Conservation (phyloP, 2,329 filamentous ascomycete species). For the Alternaria sp. region DNA sequence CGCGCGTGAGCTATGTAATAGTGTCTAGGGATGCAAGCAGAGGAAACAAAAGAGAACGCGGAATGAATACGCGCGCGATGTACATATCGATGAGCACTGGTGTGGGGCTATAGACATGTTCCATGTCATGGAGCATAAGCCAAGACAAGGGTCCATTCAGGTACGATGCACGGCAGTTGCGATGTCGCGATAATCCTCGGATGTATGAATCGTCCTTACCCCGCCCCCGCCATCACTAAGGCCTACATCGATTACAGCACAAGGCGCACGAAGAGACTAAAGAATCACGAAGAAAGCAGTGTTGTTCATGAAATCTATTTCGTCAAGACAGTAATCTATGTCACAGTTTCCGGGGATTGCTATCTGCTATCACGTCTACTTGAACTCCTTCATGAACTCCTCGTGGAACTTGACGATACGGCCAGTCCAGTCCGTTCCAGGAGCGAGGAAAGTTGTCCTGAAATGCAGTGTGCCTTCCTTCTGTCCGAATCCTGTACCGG, state of each 20-base stretch:
- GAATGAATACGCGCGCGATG: neutral
- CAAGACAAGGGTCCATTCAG: constrained; percentile 15
- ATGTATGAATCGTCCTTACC: constrained; percentile 2
- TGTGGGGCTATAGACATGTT: constrained; percentile 2
- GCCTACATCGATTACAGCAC: neutral
- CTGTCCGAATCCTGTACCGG: constrained; percentile 93
- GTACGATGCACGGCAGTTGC: constrained; percentile 17
- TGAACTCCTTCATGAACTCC: constrained; percentile 86
- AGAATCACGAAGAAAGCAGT: neutral
- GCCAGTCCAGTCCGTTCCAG: constrained; percentile 93
- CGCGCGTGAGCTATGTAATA: neutral
- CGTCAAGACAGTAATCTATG: neutral
- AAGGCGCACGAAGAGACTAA: neutral
- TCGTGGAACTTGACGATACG: constrained; percentile 89
- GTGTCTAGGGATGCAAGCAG: neutral
- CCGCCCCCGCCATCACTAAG: constrained; percentile 2
- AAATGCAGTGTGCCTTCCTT: constrained; percentile 91
- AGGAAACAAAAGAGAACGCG: neutral
- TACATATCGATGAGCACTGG: neutral
- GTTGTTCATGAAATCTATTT: neutral
- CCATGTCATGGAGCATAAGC: constrained; percentile 11
- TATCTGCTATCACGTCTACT: constrained; percentile 23
- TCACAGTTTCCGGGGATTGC: neutral
- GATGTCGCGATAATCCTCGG: constrained; percentile 4
- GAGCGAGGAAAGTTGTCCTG: constrained; percentile 94